Conservation (phyloP, 2,329 filamentous ascomycete genomes). For the Amesomyces nigricolor region DNA sequence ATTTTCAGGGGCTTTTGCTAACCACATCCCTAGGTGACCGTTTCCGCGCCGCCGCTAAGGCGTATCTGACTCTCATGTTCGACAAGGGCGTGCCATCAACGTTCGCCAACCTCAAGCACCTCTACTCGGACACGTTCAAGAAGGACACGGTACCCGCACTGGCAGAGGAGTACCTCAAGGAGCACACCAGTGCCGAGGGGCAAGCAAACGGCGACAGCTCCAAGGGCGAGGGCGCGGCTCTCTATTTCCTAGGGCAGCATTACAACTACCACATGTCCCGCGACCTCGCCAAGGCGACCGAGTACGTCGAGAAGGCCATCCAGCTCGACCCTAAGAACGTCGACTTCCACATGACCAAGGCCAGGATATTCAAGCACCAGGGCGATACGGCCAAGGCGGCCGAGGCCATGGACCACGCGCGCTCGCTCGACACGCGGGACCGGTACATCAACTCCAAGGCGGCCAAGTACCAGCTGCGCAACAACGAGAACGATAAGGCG, state of each 20-base stretch:
- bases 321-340: slow-evolving; percentile 73
- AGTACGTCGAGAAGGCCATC: slow-evolving; percentile 79
- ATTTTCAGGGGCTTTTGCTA: slow-evolving; percentile 16
- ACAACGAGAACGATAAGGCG: slow-evolving; percentile 81
- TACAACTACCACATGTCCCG: slow-evolving; percentile 90
- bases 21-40: slow-evolving; percentile 53
- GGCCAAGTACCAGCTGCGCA: slow-evolving; percentile 92
- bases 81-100: slow-evolving; percentile 91
- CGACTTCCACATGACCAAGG: slow-evolving; percentile 92
- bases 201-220: slow-evolving; percentile 40
- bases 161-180: slow-evolving; percentile 70
- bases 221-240: slow-evolving; percentile 69
- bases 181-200: slow-evolving; percentile 43
- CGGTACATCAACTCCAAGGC: slow-evolving; percentile 98
- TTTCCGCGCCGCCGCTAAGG: slow-evolving; percentile 71
- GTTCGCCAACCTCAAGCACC: slow-evolving; percentile 91
- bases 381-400: slow-evolving; percentile 76
- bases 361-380: slow-evolving; percentile 86
- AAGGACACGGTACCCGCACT: slow-evolving; percentile 68
- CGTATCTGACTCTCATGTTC: slow-evolving; percentile 78
- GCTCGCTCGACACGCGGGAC: slow-evolving; percentile 80
- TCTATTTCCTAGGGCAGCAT: slow-evolving; percentile 94
- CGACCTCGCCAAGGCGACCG: slow-evolving; percentile 72
- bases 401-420: slow-evolving; percentile 81
- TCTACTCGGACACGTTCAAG: slow-evolving; percentile 76